Evolutionary conservation across 129 eudicot species (phyloP).

Genomic region (Pulicaria dysenterica): DNA sequence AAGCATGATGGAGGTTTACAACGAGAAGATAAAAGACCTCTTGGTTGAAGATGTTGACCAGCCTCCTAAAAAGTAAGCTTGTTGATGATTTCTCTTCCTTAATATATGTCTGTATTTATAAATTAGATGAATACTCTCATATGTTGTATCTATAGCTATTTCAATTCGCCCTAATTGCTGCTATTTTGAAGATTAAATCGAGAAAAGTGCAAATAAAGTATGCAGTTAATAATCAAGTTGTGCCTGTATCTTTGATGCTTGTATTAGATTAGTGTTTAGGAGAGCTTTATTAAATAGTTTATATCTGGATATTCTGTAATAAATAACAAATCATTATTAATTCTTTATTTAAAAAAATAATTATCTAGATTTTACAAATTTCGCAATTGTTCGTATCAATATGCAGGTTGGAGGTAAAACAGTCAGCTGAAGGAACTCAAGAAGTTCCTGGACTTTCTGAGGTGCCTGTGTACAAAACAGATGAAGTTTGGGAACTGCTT

Average conservation of each 20-base stretch:
- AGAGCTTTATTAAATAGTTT: constrained; percentile 3
- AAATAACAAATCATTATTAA: no score
- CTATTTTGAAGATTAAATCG: no score
- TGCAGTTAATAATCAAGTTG: not conserved
- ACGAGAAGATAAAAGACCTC: constrained; percentile 93
- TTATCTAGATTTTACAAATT: no score
- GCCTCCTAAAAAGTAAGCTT: constrained; percentile 68
- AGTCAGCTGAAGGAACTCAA: constrained; percentile 95
- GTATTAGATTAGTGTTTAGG: not conserved
- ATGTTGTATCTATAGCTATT: no score
- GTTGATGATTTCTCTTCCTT: not conserved
- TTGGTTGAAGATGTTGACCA: constrained; percentile 69
- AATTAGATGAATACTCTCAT: not conserved
- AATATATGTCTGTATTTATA: not conserved
- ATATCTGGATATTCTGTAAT: not conserved
- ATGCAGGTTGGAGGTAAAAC: constrained; percentile 86
- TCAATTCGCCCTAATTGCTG: no score
- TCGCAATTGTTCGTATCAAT: not conserved
- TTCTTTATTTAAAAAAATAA: no score
- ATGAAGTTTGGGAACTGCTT: constrained; percentile 91
- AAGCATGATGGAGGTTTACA: constrained; percentile 98
- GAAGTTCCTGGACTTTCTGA: constrained; percentile 97
- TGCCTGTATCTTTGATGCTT: not conserved
- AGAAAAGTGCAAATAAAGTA: no score
- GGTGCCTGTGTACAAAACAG: constrained; percentile 62